Conservation (phyloP, 2,329 filamentous ascomycete species). For the Colletotrichum simmondsii region DNA sequence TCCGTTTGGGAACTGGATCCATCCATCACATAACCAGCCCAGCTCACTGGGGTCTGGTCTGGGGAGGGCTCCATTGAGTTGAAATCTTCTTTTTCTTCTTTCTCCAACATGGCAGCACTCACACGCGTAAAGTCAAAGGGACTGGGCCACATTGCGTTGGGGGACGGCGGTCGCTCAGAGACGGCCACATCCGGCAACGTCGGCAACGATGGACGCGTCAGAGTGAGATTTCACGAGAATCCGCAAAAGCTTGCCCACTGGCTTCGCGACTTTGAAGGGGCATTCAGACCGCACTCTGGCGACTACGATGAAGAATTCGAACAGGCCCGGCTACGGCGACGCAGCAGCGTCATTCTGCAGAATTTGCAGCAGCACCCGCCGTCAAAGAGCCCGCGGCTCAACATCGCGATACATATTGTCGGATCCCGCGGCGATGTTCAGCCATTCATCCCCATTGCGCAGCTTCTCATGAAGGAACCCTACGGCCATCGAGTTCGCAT, state of each 20-base stretch:
- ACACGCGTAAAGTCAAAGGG: slow-evolving; percentile 42
- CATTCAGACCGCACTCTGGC: slow-evolving; percentile 6
- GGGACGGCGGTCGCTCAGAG: slow-evolving; percentile 36
- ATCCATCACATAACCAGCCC: not conserved
- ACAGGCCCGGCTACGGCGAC: not conserved
- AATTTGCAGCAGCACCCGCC: slow-evolving; percentile 17
- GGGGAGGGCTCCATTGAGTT: not conserved
- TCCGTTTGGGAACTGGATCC: too few relatives aligned
- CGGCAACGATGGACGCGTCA: slow-evolving; percentile 44
- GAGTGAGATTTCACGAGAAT: slow-evolving; percentile 44
- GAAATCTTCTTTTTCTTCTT: not conserved
- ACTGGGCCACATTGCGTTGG: slow-evolving; percentile 40
- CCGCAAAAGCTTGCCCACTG: slow-evolving; percentile 40
- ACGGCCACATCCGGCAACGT: slow-evolving; percentile 40
- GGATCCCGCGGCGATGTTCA: slow-evolving; percentile 50
- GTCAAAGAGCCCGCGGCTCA: slow-evolving; percentile 38
- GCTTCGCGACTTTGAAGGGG: slow-evolving; percentile 38
- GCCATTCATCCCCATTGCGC: slow-evolving; percentile 68
- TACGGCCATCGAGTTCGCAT: slow-evolving; percentile 66
- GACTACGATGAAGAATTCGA: not conserved
- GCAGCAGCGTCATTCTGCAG: slow-evolving; percentile 18
- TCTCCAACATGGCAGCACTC: slow-evolving; percentile 41
- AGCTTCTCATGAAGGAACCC: slow-evolving; percentile 46
- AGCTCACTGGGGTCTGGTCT: slow-evolving; percentile 2
- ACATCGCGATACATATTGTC: slow-evolving; percentile 47